phyloP scores from a whole-genome alignment of 2,329 filamentous ascomycete genomes.

The Tricladium varicosporioides region DNA sequence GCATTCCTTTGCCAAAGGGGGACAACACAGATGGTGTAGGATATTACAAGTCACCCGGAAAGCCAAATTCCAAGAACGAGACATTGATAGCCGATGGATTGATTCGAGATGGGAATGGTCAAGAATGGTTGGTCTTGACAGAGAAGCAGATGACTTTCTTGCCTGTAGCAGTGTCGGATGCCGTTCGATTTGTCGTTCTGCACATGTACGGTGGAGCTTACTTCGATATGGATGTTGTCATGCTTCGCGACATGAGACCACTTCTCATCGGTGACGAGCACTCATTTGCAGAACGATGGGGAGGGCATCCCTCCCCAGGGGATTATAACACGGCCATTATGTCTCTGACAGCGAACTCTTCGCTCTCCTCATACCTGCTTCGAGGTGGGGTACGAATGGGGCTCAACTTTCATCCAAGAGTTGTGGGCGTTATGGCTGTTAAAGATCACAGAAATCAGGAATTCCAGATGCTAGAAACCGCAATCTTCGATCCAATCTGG shows the following conservation, averaged over 20 bases:
- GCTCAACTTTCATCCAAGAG: slow-evolving; percentile 54
- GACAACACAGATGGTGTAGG: slow-evolving; percentile 48
- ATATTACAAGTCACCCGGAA: slow-evolving; percentile 47
- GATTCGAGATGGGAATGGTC: slow-evolving; percentile 45
- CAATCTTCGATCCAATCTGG: slow-evolving; percentile 56
- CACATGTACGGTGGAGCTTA: slow-evolving; percentile 53
- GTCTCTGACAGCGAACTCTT: slow-evolving; percentile 54
- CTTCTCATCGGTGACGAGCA: slow-evolving; percentile 48
- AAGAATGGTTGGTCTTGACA: slow-evolving; percentile 52
- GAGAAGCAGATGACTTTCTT: slow-evolving; percentile 56
- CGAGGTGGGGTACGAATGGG: slow-evolving; percentile 56
- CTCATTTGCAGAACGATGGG: slow-evolving; percentile 55
- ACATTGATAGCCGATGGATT: slow-evolving; percentile 48
- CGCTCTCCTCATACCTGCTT: slow-evolving; percentile 52
- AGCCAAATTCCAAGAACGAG: slow-evolving; percentile 36
- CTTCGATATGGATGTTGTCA: slow-evolving; percentile 55
- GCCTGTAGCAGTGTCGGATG: slow-evolving; percentile 56
- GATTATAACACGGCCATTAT: slow-evolving; percentile 58
- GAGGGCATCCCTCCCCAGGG: slow-evolving; percentile 47
- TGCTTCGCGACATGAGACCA: slow-evolving; percentile 54
- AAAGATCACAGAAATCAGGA: slow-evolving; percentile 53
- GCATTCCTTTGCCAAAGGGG: slow-evolving; percentile 49
- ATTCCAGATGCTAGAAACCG: slow-evolving; percentile 56
- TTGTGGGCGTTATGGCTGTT: slow-evolving; percentile 55
- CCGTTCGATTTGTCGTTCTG: slow-evolving; percentile 52